phyloP scores from a whole-genome alignment of 1,284 basidiomycete species.

The Fomitiporia mediterranea region DNA sequence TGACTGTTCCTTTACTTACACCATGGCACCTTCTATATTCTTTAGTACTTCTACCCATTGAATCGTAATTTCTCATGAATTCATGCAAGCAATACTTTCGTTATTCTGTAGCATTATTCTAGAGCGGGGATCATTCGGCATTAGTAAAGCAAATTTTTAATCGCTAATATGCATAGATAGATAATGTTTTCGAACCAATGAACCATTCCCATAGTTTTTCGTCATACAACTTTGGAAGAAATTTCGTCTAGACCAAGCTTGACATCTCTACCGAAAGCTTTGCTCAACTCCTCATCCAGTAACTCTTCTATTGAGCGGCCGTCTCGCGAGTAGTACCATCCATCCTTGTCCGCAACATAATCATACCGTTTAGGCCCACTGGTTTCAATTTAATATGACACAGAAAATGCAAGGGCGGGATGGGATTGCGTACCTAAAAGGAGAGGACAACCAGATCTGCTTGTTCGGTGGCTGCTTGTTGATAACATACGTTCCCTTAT shows the following conservation, averaged over 20 bases:
- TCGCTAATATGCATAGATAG: too few species aligned
- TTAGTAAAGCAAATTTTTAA: too few species aligned
- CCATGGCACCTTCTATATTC: too few species aligned
- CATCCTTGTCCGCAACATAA: slow-evolving; percentile 48
- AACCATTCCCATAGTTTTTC: slow-evolving; percentile 18
- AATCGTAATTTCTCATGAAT: too few species aligned
- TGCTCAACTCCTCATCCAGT: slow-evolving; percentile 62
- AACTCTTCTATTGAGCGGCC: slow-evolving; percentile 58
- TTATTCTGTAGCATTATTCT: too few species aligned
- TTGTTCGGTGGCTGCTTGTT: slow-evolving; percentile 99
- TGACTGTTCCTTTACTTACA: too few species aligned
- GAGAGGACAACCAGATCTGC: slow-evolving; percentile 98
- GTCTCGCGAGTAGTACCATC: slow-evolving; percentile 80
- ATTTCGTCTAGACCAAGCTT: slow-evolving; percentile 29
- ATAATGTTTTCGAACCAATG: neutral
- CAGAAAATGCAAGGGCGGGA: neutral
- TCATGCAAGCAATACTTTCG: too few species aligned
- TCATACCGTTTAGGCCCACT: slow-evolving; percentile 92
- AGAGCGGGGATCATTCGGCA: too few species aligned
- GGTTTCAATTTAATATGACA: slow-evolving; percentile 17
- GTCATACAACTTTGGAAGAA: slow-evolving; percentile 30
- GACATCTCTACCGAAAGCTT: slow-evolving; percentile 33
- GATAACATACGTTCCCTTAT: slow-evolving; percentile 94
- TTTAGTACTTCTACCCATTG: too few species aligned
- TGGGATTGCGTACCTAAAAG: slow-evolving; percentile 54